Evolutionary conservation across 1,284 basidiomycete genomes (phyloP), one percentile per base, ranked within the genome.

Genomic region (Cutaneotrichosporon sp.): DNA sequence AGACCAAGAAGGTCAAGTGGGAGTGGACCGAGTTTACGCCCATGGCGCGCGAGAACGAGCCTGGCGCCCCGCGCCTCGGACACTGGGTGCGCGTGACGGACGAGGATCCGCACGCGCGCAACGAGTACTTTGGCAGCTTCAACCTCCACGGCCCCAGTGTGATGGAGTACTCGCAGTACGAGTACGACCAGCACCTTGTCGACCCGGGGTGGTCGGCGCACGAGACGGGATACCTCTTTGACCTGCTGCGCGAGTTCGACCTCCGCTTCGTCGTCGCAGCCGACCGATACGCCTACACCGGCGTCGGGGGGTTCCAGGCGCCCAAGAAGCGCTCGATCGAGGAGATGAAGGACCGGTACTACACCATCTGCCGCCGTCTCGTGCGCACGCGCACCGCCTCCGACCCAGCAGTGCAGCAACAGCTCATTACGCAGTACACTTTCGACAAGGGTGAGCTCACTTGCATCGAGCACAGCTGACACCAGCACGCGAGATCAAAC

Each of bases 331-430:
- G 91, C 20, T 83, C 85, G 2, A 82, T 94, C 51, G 91, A 94
- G 91, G 95, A 97, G 65, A 81, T 99, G 71, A 98, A 99, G 82
- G 91, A 93, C 65, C 83, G 97, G 36, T 99, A 99, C 75, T 98
- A 91, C 74, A 88, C 90, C 56, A 89, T 97, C 24, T 97, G 93
- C 75, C 86, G 95, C 34, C 89, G 91, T 60, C 84, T 99, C 24
- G 85, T 97, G 36, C 85, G 92, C 50, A 91, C 87, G 63, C 83
- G 93, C 45, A 90, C 92, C 14, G 81, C 86, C 9, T 89, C 87
- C 1, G 91, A 93, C 71, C 90, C 92, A 67, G 80, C 84, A 1
- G 83, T 83, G 67, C 92, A 88, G 78, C 81, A 83, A 20, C 84
- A 86, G 52, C 80, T 90, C 22, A 80, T 92, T n/a, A 83, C 85